Conservation (phyloP, 73 alveolate genomes). For the Paramecium biaurelia region DNA sequence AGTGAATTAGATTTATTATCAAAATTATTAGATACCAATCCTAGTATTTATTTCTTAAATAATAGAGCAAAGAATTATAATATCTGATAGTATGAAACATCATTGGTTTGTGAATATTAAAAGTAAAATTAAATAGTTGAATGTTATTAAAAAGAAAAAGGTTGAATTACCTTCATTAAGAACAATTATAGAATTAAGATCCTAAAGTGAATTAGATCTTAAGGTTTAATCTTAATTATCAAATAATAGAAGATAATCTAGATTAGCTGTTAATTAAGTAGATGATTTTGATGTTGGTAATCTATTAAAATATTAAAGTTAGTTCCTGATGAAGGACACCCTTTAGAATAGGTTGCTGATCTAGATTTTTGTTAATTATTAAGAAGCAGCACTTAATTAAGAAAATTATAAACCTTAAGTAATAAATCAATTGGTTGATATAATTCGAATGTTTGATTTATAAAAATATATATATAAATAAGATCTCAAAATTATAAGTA, state of each 20-base stretch:
- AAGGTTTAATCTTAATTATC: conserved; percentile 24
- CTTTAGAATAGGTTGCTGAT: neutral
- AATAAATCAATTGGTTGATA: neutral
- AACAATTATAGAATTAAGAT: conserved; percentile 33
- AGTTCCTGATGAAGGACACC: conserved; percentile 51
- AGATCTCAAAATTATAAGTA: neutral
- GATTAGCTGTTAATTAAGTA: neutral
- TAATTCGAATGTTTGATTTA: neutral
- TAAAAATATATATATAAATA: neutral
- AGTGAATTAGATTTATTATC: conserved; percentile 28
- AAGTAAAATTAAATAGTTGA: neutral
- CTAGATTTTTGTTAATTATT: conserved; percentile 28
- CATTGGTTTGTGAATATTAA: conserved; percentile 43
- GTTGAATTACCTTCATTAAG: neutral
- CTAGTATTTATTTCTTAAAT: neutral
- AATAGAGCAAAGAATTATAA: neutral
- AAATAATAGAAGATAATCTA: neutral
- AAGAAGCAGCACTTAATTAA: conserved; percentile 7
- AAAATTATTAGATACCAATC: neutral
- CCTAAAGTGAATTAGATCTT: conserved; percentile 43
- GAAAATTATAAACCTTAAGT: neutral
- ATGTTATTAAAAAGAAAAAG: neutral
- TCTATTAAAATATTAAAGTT: neutral
- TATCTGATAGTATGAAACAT: conserved; percentile 35
- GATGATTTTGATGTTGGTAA: conserved; percentile 27